A percentile compares a stretch with the other conserved stretches of the same genome.
These are phyloP conservation scores for Rhizopogon vinicolor DNA, from an alignment of 768 basidiomycete genomes.

Conservation along the genomic window DNA sequence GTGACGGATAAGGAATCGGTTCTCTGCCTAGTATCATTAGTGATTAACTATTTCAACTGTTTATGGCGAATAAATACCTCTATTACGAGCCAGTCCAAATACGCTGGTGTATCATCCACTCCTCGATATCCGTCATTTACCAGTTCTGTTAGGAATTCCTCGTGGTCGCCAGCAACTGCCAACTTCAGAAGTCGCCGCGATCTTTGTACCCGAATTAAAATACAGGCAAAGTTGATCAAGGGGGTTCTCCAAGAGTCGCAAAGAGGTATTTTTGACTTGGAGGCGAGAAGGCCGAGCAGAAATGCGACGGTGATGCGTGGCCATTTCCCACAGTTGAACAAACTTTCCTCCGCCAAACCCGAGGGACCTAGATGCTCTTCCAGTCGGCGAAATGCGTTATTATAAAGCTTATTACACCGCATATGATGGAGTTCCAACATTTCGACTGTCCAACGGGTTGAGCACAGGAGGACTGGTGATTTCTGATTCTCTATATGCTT, in stretches of 20 bases:
- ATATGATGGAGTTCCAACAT: constrained; percentile 1
- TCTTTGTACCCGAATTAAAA: constrained; percentile 28
- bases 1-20: constrained; percentile 22
- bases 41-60: background rate
- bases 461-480: background rate
- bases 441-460: background rate
- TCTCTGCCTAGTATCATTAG: constrained; percentile 16
- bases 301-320: constrained; percentile 26
- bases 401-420: background rate
- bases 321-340: constrained; percentile 25
- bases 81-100: constrained; percentile 17
- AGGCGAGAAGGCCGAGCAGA: constrained; percentile 25
- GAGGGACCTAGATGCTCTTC: constrained; percentile 9
- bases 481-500: constrained; percentile 7
- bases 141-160: constrained; percentile 12
- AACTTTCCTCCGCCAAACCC: constrained; percentile 6
- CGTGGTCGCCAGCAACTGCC: background rate
- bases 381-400: background rate
- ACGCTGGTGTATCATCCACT: constrained; percentile 7
- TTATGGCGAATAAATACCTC: constrained; percentile 4
- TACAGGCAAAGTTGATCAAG: constrained; percentile 22
- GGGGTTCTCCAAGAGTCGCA: constrained; percentile 21
- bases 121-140: constrained; percentile 14
- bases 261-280: constrained; percentile 9
- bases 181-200: constrained; percentile 26